Conservation (phyloP, 2,329 filamentous ascomycete genomes). For the Colletotrichum costaricense region DNA sequence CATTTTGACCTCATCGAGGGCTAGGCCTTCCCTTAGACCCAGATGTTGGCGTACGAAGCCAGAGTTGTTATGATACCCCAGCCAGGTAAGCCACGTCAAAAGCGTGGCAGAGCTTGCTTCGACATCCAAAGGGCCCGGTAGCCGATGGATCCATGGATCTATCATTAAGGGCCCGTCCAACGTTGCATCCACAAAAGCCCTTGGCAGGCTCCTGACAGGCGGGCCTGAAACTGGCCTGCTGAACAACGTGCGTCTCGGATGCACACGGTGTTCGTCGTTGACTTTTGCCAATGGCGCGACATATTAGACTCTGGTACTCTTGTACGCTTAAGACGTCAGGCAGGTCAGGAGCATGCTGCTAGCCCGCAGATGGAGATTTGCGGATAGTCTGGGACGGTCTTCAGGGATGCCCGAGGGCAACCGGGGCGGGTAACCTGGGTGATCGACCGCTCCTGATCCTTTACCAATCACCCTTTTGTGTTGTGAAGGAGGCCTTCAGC, state of each 20-base stretch:
- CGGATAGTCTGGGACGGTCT: neutral
- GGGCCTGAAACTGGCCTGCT: conserved; percentile 31
- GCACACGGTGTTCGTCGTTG: conserved; percentile 34
- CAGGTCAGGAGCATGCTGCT: conserved; percentile 2
- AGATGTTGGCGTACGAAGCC: conserved; percentile 12
- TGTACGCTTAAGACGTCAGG: neutral
- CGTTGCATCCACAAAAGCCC: conserved; percentile 35
- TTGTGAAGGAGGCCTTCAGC: neutral
- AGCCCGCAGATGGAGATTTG: conserved; percentile 5
- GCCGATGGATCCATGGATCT: conserved; percentile 19
- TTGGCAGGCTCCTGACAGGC: conserved; percentile 23
- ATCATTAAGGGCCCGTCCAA: conserved; percentile 35
- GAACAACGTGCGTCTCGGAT: conserved; percentile 28
- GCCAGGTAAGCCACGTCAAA: neutral
- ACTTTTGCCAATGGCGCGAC: neutral
- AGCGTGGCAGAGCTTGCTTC: conserved; percentile 2
- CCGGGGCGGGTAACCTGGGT: conserved; percentile 6
- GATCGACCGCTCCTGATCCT: conserved; percentile 4
- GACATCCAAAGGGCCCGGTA: conserved; percentile 9
- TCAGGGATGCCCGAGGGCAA: conserved; percentile 1
- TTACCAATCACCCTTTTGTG: conserved; percentile 1
- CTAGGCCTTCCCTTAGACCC: neutral
- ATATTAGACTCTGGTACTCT: neutral
- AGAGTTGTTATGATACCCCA: neutral
- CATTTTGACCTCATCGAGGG: neutral